Conservation (phyloP, 306 rosid genomes). For the Castanea sativa region DNA sequence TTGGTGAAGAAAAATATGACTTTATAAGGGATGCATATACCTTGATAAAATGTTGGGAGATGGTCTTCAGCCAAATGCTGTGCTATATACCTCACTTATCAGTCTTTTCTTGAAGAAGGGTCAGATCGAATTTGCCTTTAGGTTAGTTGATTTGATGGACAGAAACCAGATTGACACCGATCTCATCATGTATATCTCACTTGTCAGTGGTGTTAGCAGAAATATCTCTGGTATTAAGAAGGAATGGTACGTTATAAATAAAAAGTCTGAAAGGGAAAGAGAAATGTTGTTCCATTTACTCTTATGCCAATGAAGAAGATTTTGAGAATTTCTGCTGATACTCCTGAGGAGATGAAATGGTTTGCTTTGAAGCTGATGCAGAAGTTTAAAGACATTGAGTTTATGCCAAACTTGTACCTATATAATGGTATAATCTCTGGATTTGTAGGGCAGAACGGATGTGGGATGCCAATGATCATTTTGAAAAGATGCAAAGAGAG, state of each 20-base stretch:
- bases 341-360: slow-evolving; percentile 20
- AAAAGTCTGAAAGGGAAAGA: slow-evolving; percentile 15
- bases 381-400: slow-evolving; percentile 18
- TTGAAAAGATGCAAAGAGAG: slow-evolving; percentile 42
- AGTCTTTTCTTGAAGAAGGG: slow-evolving; percentile 31
- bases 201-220: slow-evolving; percentile 35
- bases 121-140: slow-evolving; percentile 33
- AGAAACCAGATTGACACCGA: slow-evolving; percentile 28
- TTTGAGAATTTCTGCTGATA: background rate
- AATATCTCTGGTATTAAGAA: slow-evolving; percentile 7
- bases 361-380: slow-evolving; percentile 26
- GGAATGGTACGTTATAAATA: background rate
- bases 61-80: slow-evolving; percentile 35
- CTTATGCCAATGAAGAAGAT: slow-evolving; percentile 2
- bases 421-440: slow-evolving; percentile 39
- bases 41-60: slow-evolving; percentile 40
- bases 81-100: slow-evolving; percentile 36
- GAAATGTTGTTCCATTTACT: slow-evolving; percentile 27
- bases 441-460: slow-evolving; percentile 28
- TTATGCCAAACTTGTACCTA: slow-evolving; percentile 32
- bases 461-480: slow-evolving; percentile 31
- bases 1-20: slow-evolving; percentile 36
- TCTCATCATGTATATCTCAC: slow-evolving; percentile 19
- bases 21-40: slow-evolving; percentile 33
- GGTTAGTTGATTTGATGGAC: slow-evolving; percentile 35